Base-by-base conservation (phyloP, 2,329 filamentous ascomycete species). In the Chaetothyriales sp. region DNA sequence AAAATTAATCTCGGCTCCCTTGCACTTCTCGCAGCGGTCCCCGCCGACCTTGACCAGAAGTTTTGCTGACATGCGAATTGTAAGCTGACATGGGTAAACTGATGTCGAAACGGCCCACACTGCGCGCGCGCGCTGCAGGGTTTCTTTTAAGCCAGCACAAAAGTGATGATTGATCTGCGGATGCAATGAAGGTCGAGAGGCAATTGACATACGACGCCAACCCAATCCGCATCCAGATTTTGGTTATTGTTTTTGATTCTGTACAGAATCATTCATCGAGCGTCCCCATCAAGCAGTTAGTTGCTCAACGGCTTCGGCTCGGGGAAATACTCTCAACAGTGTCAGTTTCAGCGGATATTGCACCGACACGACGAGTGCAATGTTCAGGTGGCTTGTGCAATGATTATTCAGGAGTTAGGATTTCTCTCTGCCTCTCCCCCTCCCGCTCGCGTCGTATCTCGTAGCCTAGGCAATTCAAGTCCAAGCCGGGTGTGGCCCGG, bases 121-220 rank as follows among this genome's bases (percentile, higher is more conserved):
- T 15, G 33, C 15, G 10, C 33, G 15, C 33, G 33, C 15, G 10
- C 33, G 15, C 33, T 15, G 33, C 33, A 40, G 33, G 33, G 33
- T 40, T 40, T 40, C 33, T 40, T 40, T 33, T 40, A 15, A 40
- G 33, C 33, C 33, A 40, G 33, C 33, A 40, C 33, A 40, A 40
- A 40, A 40, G 10, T 15, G 10, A 40, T 40, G 33, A 28, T 47
- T 55, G 48, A 48, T 60, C 56, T 60, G 53, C 59, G 58, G 59
- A 60, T 58, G 50, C 46, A 57, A 59, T 60, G 58, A 61, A 56
- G 54, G 56, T 56, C 48, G 49, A 47, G 20, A 55, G 57, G 45
- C 51, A 37, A 55, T 48, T 43, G 47, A 46, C 15, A 40, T 19
- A 46, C 33, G 51, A 52, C 33, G 58, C 49, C 51, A 56, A 58